Percentiles rank a stretch among this genome's conserved stretches.
phyloP scores from a whole-genome alignment of 495 filamentous ascomycete genomes.

The Neurospora discreta region DNA sequence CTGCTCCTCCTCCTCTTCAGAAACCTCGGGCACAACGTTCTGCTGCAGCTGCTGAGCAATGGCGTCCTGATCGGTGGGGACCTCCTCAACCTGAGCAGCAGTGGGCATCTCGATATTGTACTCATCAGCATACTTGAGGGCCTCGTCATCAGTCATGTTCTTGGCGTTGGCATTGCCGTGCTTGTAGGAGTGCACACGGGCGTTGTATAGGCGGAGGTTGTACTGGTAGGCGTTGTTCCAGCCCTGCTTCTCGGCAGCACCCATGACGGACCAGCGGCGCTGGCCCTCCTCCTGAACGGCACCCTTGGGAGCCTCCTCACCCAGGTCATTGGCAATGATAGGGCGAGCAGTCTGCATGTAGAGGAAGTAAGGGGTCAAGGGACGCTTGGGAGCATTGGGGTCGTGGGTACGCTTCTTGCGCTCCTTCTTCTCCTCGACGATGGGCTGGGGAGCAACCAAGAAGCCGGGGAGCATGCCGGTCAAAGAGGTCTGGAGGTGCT shows the following conservation, averaged over 20 bases:
- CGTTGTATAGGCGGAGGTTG: conserved; percentile 65
- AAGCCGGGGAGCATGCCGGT: conserved; percentile 20
- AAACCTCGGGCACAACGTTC: conserved; percentile 28
- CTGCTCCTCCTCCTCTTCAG: conserved; percentile 23
- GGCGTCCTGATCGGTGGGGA: conserved; percentile 46
- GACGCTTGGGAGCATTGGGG: conserved; percentile 88
- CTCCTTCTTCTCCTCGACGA: conserved; percentile 60
- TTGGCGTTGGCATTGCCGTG: conserved; percentile 50
- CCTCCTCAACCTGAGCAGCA: conserved; percentile 35
- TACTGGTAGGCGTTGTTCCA: conserved; percentile 67
- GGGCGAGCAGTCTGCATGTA: conserved; percentile 77
- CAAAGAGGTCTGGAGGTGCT: conserved; percentile 37
- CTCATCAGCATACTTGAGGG: conserved; percentile 44
- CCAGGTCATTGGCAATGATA: conserved; percentile 67
- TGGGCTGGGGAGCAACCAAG: conserved; percentile 25
- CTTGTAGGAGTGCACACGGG: conserved; percentile 64
- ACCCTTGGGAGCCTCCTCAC: conserved; percentile 55
- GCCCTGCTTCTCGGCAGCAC: conserved; percentile 55
- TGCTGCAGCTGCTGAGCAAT: conserved; percentile 45
- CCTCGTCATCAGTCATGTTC: conserved; percentile 49
- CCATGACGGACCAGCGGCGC: conserved; percentile 69
- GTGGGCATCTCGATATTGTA: conserved; percentile 34
- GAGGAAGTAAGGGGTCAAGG: conserved; percentile 87
- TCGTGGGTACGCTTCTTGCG: conserved; percentile 82
- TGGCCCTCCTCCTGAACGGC: conserved; percentile 76